phyloP scores from a whole-genome alignment of 163 green algal species.

The Scenedesmus sp. region DNA sequence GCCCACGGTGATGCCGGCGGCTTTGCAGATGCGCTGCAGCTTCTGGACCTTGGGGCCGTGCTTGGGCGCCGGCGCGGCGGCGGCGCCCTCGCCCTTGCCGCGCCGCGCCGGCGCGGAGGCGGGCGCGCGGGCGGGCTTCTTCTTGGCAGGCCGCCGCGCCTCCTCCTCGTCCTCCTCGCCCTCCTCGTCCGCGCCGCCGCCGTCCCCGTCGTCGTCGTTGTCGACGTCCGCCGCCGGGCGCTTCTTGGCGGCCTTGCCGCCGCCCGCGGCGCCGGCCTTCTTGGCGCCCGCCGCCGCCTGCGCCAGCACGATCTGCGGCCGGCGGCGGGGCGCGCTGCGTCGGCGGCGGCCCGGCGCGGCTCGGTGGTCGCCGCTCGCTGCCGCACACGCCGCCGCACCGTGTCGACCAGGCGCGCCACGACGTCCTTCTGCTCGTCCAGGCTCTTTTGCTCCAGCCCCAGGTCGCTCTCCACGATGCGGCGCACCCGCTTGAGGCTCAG shows the following conservation, averaged over 20 bases:
- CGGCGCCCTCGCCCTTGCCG: slow-evolving; percentile 2
- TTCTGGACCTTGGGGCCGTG: slow-evolving; percentile 16
- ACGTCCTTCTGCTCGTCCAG: slow-evolving; percentile 61
- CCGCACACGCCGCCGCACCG: slow-evolving; percentile 6
- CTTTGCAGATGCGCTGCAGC: slow-evolving; percentile 30
- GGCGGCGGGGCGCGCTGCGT: not conserved
- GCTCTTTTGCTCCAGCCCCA: slow-evolving; percentile 53
- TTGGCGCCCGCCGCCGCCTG: not conserved
- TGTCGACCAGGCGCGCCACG: slow-evolving; percentile 31
- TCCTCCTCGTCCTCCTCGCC: not conserved
- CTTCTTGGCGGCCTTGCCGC: slow-evolving; percentile 5
- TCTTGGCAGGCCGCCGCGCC: too few relatives aligned
- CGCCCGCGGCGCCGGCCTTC: not conserved
- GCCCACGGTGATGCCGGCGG: slow-evolving; percentile 24
- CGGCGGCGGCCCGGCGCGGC: too few relatives aligned
- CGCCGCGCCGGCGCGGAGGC: not conserved
- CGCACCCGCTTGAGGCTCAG: slow-evolving; percentile 63
- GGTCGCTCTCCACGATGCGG: slow-evolving; percentile 54
- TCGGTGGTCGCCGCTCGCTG: too few relatives aligned
- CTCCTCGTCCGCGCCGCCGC: not conserved
- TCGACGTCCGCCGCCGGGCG: slow-evolving; percentile 6
- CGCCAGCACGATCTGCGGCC: not conserved
- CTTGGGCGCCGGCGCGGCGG: slow-evolving; percentile 24
- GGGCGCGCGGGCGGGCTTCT: too few relatives aligned
- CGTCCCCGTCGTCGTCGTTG: slow-evolving; percentile 13